phyloP scores from a whole-genome alignment of 2,329 filamentous ascomycete species.

The Neonectria punicea region DNA sequence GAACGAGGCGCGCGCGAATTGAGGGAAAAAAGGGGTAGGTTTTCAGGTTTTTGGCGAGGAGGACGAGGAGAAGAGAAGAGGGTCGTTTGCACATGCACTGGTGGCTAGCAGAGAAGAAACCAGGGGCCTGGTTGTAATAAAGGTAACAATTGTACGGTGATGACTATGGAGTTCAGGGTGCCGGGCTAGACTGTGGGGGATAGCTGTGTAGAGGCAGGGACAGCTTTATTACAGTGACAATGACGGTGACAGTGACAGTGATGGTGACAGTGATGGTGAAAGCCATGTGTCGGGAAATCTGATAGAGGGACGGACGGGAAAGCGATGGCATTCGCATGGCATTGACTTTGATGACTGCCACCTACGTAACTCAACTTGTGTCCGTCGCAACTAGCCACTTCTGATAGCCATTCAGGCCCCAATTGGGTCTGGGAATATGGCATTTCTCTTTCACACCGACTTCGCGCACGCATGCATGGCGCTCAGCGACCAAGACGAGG shows the following conservation, averaged over 20 bases:
- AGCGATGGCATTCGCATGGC: not conserved
- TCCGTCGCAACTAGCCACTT: not conserved
- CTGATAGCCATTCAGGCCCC: not conserved
- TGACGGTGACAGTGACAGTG: too few relatives aligned
- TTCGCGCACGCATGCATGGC: not conserved
- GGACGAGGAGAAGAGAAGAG: not conserved
- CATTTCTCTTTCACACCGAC: not conserved
- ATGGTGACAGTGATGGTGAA: too few relatives aligned
- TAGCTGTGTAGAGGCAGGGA: too few relatives aligned
- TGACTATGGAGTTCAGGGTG: not conserved
- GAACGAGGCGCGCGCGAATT: not conserved
- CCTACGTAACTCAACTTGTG: not conserved
- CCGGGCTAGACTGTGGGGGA: too few relatives aligned
- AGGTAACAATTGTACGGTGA: not conserved
- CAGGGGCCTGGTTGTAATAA: not conserved
- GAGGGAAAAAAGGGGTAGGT: not conserved
- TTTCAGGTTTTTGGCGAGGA: not conserved
- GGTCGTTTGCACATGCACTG: too few relatives aligned
- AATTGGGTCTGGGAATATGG: slow-evolving; percentile 1
- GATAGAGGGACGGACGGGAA: not conserved
- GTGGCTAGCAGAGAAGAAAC: not conserved
- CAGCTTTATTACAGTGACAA: too few relatives aligned
- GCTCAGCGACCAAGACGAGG: not conserved
- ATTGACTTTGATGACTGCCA: not conserved
- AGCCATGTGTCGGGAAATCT: not conserved